Evolutionary conservation across 2,329 filamentous ascomycete genomes (phyloP), one percentile per base, ranked within the genome.

Genomic region (Aspergillus uvarum): DNA sequence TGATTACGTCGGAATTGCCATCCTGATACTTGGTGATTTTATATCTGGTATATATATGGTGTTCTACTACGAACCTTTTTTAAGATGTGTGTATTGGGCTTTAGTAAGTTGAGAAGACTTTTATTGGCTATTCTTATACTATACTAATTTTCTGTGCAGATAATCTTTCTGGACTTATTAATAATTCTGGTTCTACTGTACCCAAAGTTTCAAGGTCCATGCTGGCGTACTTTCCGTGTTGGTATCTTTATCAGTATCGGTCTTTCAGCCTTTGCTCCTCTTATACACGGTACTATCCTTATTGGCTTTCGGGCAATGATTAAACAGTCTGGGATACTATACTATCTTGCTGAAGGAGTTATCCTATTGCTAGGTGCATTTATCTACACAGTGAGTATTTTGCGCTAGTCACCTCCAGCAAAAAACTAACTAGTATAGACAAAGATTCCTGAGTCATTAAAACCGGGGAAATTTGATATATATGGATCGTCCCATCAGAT

Each of bases 261-360:
- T 21, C 5, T 60, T 26, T 56, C 53, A 16, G 58, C 32, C n/a
- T 35, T 60, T n/a, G 58, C 54, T 3, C 58, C 58, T 21, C 54
- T 60, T 7, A 52, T 60, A 2, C 58, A 73, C 63, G 69, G 68
- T 54, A 55, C 69, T 50, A 64, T 51, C 31, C 53, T 71, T 42
- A 72, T 70, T 60, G 69, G 69, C 47, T 60, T 70, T 29, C 58
- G 57, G 26, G 66, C 68, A 60, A 71, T 71, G 67, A 69, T 64
- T 57, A 67, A 58, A 58, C 64, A 68, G 63, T 63, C 62, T 60
- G 51, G 52, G 42, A 62, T 68, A 52, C 61, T 56, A 54, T 68
- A 63, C 60, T 59, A 59, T 44, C 52, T 61, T n/a, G 48, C 51
- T 16, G 53, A 61, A 56, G 59, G 51, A 65, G 63, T 60, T 59